Percentiles rank a stretch among this genome's conserved stretches.
These are phyloP conservation scores for Saksenaea oblongispora DNA, from an alignment of 371 early-diverging fungal species.

Conservation along the genomic window DNA sequence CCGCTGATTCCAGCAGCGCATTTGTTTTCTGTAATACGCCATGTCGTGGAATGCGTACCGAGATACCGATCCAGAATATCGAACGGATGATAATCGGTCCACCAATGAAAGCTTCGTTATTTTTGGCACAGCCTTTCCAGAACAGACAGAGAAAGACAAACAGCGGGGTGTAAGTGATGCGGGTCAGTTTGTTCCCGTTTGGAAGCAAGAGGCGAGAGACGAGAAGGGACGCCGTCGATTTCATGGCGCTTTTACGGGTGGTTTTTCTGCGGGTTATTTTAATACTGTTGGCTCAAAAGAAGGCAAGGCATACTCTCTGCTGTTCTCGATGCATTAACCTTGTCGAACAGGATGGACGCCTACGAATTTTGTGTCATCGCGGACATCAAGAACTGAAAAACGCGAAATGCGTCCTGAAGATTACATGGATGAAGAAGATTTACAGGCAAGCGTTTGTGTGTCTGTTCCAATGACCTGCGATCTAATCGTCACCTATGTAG, in stretches of 20 bases:
- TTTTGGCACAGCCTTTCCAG: slow-evolving; percentile 54
- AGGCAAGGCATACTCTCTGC: slow-evolving; percentile 51
- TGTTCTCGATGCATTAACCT: not conserved
- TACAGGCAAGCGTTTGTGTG: slow-evolving; percentile 47
- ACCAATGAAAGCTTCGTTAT: slow-evolving; percentile 36
- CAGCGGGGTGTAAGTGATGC: slow-evolving; percentile 44
- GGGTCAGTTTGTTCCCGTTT: slow-evolving; percentile 53
- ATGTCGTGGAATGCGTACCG: not conserved
- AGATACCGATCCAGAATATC: not conserved
- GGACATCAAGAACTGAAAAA: slow-evolving; percentile 44
- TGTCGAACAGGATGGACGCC: slow-evolving; percentile 74
- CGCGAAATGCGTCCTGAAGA: slow-evolving; percentile 68
- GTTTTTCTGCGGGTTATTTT: slow-evolving; percentile 92
- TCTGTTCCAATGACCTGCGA: not conserved
- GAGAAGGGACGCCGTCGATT: slow-evolving; percentile 85
- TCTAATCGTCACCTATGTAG: slow-evolving; percentile 19
- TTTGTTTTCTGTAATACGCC: not conserved
- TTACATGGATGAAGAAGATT: slow-evolving; percentile 93
- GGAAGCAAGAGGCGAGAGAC: slow-evolving; percentile 69
- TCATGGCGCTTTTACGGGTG: slow-evolving; percentile 96
- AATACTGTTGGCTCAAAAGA: slow-evolving; percentile 96
- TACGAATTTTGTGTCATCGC: slow-evolving; percentile 68
- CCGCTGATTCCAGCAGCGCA: not conserved
- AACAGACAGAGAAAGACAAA: slow-evolving; percentile 44
- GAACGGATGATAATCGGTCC: slow-evolving; percentile 5